Percentiles rank a stretch among this genome's conserved stretches.
These are phyloP conservation scores for Chlorella sp. DNA, from an alignment of 139 green algal species.

Conservation along the genomic window DNA sequence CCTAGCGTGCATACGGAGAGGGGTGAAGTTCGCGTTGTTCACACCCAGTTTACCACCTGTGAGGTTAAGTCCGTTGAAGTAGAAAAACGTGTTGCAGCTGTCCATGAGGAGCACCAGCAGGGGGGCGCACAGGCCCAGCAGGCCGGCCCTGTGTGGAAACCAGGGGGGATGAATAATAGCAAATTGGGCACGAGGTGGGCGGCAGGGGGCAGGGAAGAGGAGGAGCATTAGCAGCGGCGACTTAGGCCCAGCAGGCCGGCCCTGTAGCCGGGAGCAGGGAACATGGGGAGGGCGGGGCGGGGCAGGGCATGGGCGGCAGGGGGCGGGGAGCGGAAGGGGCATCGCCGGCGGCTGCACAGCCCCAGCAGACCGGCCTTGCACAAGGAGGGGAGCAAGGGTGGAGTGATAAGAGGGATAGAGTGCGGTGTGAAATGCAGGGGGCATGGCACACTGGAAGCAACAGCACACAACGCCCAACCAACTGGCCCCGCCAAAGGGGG, in stretches of 20 bases:
- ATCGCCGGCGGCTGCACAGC: too few species aligned
- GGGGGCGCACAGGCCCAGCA: conserved; percentile 36
- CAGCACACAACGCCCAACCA: background rate
- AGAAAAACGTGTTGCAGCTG: conserved; percentile 31
- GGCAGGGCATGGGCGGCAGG: background rate
- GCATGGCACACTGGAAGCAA: too few species aligned
- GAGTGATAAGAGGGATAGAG: too few species aligned
- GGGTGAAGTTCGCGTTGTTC: too few species aligned
- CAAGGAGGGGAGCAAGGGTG: too few species aligned
- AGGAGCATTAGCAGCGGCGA: conserved; percentile 31
- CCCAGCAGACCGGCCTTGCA: conserved; percentile 32
- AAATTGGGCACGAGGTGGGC: background rate
- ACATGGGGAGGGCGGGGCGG: background rate
- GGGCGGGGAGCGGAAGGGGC: background rate
- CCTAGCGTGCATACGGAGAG: too few species aligned
- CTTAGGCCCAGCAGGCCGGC: conserved; percentile 26
- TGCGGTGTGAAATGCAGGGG: background rate
- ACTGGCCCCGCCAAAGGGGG: background rate
- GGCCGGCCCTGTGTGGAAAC: conserved; percentile 10
- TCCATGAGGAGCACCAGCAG: conserved; percentile 41
- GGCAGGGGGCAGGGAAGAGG: background rate
- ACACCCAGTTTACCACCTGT: background rate
- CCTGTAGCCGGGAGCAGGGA: background rate
- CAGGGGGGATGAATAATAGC: too few species aligned
- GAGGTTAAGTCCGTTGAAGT: conserved; percentile 12